These are phyloP conservation scores for Diaporthe destruens DNA, from an alignment of 2,329 filamentous ascomycete genomes.

Conservation along the genomic window DNA sequence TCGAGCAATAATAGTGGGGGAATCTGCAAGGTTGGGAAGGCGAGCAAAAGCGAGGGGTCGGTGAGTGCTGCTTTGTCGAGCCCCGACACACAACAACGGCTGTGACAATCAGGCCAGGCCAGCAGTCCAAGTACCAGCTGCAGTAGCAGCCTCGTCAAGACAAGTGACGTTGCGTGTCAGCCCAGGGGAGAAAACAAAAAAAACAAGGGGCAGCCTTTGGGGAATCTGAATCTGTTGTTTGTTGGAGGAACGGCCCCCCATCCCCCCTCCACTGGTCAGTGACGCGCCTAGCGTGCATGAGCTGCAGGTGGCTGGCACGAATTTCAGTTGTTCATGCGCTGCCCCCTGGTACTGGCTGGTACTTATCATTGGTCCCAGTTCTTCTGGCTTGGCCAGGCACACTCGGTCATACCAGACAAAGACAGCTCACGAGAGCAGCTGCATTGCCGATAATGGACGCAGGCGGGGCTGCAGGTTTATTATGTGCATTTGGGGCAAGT, in stretches of 20 bases:
- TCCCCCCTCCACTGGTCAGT: conserved; percentile 6
- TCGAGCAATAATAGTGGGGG: conserved; percentile 27
- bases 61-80: conserved; percentile 29
- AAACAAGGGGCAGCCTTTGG: conserved; percentile 18
- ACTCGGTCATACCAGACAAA: neutral
- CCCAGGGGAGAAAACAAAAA: conserved; percentile 7
- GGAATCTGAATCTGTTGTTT: conserved; percentile 20
- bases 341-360: neutral
- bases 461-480: neutral
- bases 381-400: conserved; percentile 21
- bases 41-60: conserved; percentile 34
- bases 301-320: conserved; percentile 2
- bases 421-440: conserved; percentile 8
- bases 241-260: conserved; percentile 19
- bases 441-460: neutral
- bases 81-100: conserved; percentile 12
- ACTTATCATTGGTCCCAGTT: neutral
- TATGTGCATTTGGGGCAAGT: neutral
- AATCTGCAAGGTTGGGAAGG: conserved; percentile 30
- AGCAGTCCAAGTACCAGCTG: conserved; percentile 3
- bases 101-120: conserved; percentile 23
- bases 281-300: conserved; percentile 7
- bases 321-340: conserved; percentile 15
- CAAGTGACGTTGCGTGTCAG: conserved; percentile 30
- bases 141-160: conserved; percentile 28